phyloP scores from a whole-genome alignment of 2,329 filamentous ascomycete genomes.

The Colletotrichum plurivorum region DNA sequence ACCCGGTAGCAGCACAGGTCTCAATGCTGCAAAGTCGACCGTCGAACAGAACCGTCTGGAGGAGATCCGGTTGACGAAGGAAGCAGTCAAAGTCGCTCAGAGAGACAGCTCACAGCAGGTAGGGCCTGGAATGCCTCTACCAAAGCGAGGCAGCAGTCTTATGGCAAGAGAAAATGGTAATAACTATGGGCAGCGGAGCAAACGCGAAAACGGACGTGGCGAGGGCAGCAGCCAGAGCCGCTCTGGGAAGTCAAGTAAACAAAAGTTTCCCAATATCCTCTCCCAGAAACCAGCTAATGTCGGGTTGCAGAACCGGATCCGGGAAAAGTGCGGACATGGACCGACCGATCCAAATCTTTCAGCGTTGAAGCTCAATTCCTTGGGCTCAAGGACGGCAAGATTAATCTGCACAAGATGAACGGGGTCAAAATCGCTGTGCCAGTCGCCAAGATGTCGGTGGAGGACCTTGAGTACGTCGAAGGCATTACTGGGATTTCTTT shows the following conservation, averaged over 20 bases:
- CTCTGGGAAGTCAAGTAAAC: constrained; percentile 73
- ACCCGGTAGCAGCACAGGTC: constrained; percentile 63
- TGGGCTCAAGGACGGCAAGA: constrained; percentile 93
- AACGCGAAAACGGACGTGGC: constrained; percentile 76
- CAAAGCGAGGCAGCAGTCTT: constrained; percentile 85
- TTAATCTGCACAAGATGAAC: constrained; percentile 97
- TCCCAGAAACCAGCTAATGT: constrained; percentile 38
- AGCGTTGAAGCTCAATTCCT: constrained; percentile 98
- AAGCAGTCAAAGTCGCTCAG: constrained; percentile 75
- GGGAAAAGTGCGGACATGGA: constrained; percentile 90
- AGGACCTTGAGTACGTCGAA: constrained; percentile 97
- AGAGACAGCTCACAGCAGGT: constrained; percentile 73
- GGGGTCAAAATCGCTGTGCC: constrained; percentile 99
- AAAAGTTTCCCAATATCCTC: background rate
- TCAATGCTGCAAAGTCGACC: constrained; percentile 70
- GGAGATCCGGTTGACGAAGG: constrained; percentile 86
- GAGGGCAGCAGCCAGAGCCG: constrained; percentile 65
- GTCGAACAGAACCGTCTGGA: constrained; percentile 85
- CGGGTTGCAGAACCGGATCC: constrained; percentile 79
- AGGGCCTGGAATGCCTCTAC: constrained; percentile 82
- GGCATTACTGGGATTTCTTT: constrained; percentile 87
- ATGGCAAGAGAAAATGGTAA: constrained; percentile 76
- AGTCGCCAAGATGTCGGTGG: constrained; percentile 93
- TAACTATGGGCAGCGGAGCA: constrained; percentile 78
- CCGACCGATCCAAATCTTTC: constrained; percentile 94